Percentiles rank a stretch among this genome's conserved stretches.
phyloP scores from a whole-genome alignment of 2,329 filamentous ascomycete species.

The Pestalotiopsis sp. region DNA sequence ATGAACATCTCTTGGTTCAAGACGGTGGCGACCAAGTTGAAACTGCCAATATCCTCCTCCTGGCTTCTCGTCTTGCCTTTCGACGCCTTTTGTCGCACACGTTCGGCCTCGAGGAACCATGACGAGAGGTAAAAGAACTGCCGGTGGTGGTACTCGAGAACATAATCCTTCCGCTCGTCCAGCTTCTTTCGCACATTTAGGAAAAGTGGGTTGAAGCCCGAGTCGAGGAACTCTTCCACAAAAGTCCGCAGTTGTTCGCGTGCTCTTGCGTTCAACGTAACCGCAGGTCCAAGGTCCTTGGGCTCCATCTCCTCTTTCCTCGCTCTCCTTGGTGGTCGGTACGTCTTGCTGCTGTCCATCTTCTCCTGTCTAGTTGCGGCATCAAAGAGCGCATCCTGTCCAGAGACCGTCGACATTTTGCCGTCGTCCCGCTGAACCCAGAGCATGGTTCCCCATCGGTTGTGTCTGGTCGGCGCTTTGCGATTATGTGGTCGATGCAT shows the following conservation, averaged over 20 bases:
- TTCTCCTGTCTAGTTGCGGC: slow-evolving; percentile 76
- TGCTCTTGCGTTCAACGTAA: slow-evolving; percentile 72
- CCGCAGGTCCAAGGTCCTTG: slow-evolving; percentile 76
- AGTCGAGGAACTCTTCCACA: slow-evolving; percentile 91
- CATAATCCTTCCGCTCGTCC: slow-evolving; percentile 83
- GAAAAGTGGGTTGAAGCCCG: slow-evolving; percentile 92
- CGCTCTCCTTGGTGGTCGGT: slow-evolving; percentile 74
- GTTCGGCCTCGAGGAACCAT: slow-evolving; percentile 91
- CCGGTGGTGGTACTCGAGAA: slow-evolving; percentile 74
- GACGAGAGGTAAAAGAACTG: slow-evolving; percentile 92
- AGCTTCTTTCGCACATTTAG: slow-evolving; percentile 84
- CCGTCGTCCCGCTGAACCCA: slow-evolving; percentile 90
- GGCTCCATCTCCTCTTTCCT: slow-evolving; percentile 65
- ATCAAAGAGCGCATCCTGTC: slow-evolving; percentile 81
- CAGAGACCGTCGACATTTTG: slow-evolving; percentile 83
- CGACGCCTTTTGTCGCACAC: slow-evolving; percentile 64
- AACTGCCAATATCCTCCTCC: slow-evolving; percentile 69
- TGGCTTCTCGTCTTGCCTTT: slow-evolving; percentile 45
- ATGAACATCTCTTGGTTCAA: slow-evolving; percentile 96
- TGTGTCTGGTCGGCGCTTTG: slow-evolving; percentile 83
- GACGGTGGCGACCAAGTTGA: slow-evolving; percentile 84
- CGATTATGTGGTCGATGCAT: slow-evolving; percentile 78
- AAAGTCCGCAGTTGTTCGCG: slow-evolving; percentile 78
- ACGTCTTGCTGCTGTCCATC: slow-evolving; percentile 90
- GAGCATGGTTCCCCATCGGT: slow-evolving; percentile 94